Evolutionary conservation across 1,284 basidiomycete genomes (phyloP), one percentile per base, ranked within the genome.

Genomic region (Filobasidium uniguttulatum): DNA sequence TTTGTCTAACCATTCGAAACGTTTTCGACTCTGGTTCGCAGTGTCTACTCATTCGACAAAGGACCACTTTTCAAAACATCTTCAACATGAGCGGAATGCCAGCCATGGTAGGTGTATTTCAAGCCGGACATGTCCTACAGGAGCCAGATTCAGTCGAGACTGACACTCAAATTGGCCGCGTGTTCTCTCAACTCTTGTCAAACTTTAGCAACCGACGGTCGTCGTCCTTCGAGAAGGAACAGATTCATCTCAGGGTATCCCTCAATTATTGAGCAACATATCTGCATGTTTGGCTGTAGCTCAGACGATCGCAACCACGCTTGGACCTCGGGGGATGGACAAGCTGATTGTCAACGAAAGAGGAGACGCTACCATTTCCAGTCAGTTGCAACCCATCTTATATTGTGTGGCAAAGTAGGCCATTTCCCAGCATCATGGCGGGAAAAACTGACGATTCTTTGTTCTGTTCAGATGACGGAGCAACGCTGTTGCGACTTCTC

Each of bases 251-350:
- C 93, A 97, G 72, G 93, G 93, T 64, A 89, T 82, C 56, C 80
- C 82, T 9, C 93, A 98, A 71, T 73, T 97, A 46, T 77, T 98
- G 41, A 93, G 88, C 52, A 98, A 98, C 71, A 97, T 97, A 66
- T 83, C 85, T 17, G 90, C 90, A 69, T 94, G 90, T 71, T 78
- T 91, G 48, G 86, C 89, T 9, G 82, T 96, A 58, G 74, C 89
- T 46, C 79, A 87, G 63, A 94, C 86, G 1, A 78, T 96, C 52
- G 80, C 94, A 14, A 90, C 82, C 49, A 98, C 94, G 28, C 79
- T 99, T n/a, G 94, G 94, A 15, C 94, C 94, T 14, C 77, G 94
- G 55, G 94, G 94, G 55, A 97, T 97, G 91, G 93, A 97, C 73
- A 98, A 97, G 71, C 76, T 98, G 50, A 70, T 91, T 58, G 86